Evolutionary conservation across 2,329 filamentous ascomycete species (phyloP), one percentile per base, ranked within the genome.

Genomic region (Pestalotiopsis fici): DNA sequence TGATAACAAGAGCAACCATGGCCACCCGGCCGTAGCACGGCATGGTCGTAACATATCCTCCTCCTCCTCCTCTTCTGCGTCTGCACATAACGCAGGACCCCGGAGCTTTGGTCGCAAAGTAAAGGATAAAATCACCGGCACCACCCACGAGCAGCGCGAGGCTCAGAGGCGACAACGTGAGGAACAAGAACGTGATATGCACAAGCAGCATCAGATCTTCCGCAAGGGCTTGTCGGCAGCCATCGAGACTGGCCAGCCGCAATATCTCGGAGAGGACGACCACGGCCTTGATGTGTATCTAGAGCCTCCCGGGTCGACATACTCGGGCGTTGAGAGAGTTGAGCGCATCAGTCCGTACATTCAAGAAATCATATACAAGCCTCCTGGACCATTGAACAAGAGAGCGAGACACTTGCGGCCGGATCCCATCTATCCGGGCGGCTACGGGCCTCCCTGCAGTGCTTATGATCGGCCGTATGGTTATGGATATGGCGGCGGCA

Each of bases 61-160:
- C 6, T 27, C 55, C 13, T 23, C 27, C 12, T 18, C 39, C 12
- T n/a, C 61, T 12, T n/a, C 25, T 21, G 11, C 61, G n/a, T 31
- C 61, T 13, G 23, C 43, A 23, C 43, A 55, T 23, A n/a, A 6
- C 23, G 70, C 62, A 67, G 73, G 13, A 71, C 74, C 66, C 5
- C 76, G 76, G 5, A 76, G 81, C 43, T 78, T 80, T 57, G 87
- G 86, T 1, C 82, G 87, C 66, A 86, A 83, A 65, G 77, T 90
- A 70, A 90, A 90, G 74, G 87, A 90, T 76, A 86, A 85, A 70
- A 71, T 90, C 18, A 90, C 88, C 0, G 78, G 81, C 18, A 85
- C 83, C 4, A 88, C 87, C 3, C 87, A 90, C 74, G 78, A 83
- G 27, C 78, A 90, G 72, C 85, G 88, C 27, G 82, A 83, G 64